phyloP scores from a whole-genome alignment of 1,284 basidiomycete species.

The Puccinia coronata region DNA sequence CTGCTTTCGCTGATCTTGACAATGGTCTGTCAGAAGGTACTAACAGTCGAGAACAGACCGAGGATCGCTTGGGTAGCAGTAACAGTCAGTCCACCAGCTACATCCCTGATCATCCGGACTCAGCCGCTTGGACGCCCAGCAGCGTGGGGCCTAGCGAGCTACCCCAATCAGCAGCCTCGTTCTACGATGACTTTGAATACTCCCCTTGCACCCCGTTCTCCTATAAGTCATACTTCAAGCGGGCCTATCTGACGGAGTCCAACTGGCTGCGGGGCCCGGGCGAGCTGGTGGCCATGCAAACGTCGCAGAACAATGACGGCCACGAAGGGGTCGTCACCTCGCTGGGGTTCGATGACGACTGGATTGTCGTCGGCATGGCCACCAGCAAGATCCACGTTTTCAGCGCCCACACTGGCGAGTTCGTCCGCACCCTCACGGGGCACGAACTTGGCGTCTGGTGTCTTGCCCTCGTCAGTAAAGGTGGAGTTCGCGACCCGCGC shows the following conservation, averaged over 20 bases:
- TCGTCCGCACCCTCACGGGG: constrained; percentile 75
- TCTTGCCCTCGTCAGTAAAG: constrained; percentile 68
- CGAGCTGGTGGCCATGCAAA: constrained; percentile 71
- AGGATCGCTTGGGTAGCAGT: constrained; percentile 1
- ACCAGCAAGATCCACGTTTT: constrained; percentile 87
- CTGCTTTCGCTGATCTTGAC: constrained; percentile 29
- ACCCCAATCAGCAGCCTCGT: constrained; percentile 35
- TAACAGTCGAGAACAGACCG: neutral
- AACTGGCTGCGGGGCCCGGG: constrained; percentile 82
- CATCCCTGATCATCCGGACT: constrained; percentile 46
- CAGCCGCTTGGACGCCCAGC: constrained; percentile 31
- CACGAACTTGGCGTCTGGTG: constrained; percentile 92
- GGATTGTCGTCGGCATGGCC: constrained; percentile 86
- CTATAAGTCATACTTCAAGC: constrained; percentile 73
- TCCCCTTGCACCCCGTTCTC: constrained; percentile 61
- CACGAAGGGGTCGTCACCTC: constrained; percentile 71
- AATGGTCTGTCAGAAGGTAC: constrained; percentile 47
- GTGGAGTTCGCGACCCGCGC: constrained; percentile 52
- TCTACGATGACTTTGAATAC: constrained; percentile 46
- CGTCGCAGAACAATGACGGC: constrained; percentile 68
- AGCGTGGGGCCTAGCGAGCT: constrained; percentile 44
- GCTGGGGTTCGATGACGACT: constrained; percentile 78
- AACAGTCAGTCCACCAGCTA: constrained; percentile 18
- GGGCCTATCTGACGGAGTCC: constrained; percentile 74
- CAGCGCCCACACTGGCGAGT: constrained; percentile 74